A percentile compares a stretch with the other conserved stretches of the same genome.
Conservation (phyloP, 176 grass and related monocot genomes). For the Echinochloa phyllopogon region DNA sequence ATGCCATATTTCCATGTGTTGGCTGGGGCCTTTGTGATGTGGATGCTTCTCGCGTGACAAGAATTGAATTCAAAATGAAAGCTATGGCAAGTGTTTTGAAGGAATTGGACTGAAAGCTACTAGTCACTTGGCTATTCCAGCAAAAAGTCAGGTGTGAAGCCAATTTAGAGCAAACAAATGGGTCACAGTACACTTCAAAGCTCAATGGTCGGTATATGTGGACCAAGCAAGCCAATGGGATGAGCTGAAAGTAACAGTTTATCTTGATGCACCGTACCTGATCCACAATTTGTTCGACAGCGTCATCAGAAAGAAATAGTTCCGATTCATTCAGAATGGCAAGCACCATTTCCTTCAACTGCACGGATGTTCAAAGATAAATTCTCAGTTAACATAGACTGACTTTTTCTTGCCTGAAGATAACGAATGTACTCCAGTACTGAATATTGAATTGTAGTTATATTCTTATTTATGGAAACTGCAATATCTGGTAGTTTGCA, state of each 20-base stretch:
- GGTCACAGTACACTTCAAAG: background rate
- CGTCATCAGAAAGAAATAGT: conserved; percentile 73
- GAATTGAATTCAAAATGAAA: background rate
- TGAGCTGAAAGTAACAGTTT: conserved; percentile 24
- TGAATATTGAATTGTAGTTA: background rate
- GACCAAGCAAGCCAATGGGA: background rate
- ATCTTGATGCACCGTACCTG: conserved; percentile 54
- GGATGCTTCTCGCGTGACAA: background rate
- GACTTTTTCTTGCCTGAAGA: too few relatives aligned
- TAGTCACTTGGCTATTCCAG: background rate
- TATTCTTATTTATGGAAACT: background rate
- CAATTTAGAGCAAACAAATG: conserved; percentile 8
- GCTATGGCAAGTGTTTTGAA: background rate
- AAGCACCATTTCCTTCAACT: conserved; percentile 94
- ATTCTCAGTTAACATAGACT: background rate
- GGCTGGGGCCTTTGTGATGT: background rate
- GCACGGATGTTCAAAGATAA: background rate
- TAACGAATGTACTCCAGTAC: background rate
- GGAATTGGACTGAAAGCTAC: conserved; percentile 24
- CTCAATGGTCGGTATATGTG: background rate
- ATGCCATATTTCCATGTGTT: background rate
- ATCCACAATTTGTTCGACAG: conserved; percentile 77
- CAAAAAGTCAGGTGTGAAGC: background rate
- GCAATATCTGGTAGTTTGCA: background rate
- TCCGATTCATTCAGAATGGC: conserved; percentile 88